Conservation (phyloP, 441 rosid genomes). For the Corymbia calophylla region DNA sequence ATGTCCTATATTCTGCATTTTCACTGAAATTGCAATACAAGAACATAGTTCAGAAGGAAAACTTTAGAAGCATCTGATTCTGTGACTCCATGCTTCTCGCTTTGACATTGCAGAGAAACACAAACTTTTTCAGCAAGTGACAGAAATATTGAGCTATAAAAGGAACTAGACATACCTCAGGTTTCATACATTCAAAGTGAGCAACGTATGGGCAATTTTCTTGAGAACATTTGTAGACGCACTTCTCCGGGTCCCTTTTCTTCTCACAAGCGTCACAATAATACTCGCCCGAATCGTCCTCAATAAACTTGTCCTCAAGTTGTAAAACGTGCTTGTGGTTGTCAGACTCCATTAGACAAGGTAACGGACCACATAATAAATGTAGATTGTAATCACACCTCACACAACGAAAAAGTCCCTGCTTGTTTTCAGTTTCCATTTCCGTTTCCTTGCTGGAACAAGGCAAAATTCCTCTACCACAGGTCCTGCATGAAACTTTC, state of each 20-base stretch:
- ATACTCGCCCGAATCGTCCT: neutral
- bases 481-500: neutral
- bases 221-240: neutral
- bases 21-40: neutral
- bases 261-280: neutral
- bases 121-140: neutral
- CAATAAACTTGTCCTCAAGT: neutral
- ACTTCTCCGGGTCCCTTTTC: neutral
- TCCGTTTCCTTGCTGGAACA: neutral
- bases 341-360: neutral
- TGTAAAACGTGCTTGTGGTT: neutral
- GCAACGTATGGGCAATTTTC: neutral
- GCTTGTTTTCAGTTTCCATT: neutral
- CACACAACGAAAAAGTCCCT: neutral
- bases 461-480: neutral
- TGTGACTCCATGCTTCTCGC: neutral
- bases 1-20: neutral
- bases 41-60: neutral
- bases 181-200: neutral
- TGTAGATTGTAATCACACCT: neutral
- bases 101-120: neutral
- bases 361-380: neutral
- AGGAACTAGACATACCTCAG: neutral
- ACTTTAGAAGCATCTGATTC: neutral
- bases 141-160: neutral